Conservation (phyloP, 2,329 filamentous ascomycete genomes). For the Fusarium sp. region DNA sequence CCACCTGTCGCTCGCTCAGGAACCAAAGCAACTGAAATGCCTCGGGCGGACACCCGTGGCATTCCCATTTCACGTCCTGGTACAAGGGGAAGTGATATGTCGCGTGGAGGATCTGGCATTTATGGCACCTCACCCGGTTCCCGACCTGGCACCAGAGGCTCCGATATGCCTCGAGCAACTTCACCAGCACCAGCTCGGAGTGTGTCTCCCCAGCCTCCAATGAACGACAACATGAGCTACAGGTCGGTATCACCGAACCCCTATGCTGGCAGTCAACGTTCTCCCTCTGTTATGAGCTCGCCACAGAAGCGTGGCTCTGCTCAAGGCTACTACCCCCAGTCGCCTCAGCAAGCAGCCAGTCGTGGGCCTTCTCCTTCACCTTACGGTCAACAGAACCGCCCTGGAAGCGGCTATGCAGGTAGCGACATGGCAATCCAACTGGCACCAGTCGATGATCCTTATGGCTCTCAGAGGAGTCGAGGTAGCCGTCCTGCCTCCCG, state of each 20-base stretch:
- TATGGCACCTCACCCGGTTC: conserved; percentile 59
- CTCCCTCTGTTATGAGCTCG: conserved; percentile 56
- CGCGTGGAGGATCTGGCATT: conserved; percentile 46
- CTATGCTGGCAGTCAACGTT: conserved; percentile 61
- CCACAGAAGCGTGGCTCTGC: conserved; percentile 63
- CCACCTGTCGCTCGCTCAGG: conserved; percentile 44
- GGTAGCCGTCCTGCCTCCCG: conserved; percentile 64
- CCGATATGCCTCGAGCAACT: conserved; percentile 69
- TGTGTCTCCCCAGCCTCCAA: conserved; percentile 72
- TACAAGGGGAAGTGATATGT: conserved; percentile 54
- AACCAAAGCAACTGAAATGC: conserved; percentile 43
- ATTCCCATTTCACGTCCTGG: conserved; percentile 60
- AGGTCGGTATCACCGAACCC: conserved; percentile 74
- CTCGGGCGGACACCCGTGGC: conserved; percentile 38
- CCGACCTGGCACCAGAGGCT: conserved; percentile 70
- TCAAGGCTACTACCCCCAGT: conserved; percentile 66
- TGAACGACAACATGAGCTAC: conserved; percentile 58
- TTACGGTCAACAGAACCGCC: conserved; percentile 63
- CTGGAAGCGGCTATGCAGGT: conserved; percentile 64
- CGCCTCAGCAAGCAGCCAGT: conserved; percentile 62
- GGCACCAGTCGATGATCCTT: conserved; percentile 69
- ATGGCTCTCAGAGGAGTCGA: conserved; percentile 68
- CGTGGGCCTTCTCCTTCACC: conserved; percentile 64
- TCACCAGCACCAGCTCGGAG: conserved; percentile 78
- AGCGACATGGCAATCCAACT: conserved; percentile 78